Conservation (phyloP, 148 eudicot species). For the Rhododendron henanense region DNA sequence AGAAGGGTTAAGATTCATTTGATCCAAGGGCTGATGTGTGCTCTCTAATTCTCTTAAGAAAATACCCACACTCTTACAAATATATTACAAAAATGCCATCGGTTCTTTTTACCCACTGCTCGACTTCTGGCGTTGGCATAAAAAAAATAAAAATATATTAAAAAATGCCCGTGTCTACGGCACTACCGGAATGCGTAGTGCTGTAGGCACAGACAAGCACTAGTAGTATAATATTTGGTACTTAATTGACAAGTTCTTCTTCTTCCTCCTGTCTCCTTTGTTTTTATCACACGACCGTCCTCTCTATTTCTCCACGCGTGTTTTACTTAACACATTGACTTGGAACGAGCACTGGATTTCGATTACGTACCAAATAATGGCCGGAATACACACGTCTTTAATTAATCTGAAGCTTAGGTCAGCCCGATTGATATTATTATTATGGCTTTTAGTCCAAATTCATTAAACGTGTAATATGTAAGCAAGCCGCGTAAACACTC, state of each 20-base stretch:
- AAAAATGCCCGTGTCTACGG: too few relatives aligned
- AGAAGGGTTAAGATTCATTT: too few relatives aligned
- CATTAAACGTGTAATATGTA: neutral
- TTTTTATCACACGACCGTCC: neutral
- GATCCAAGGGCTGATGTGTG: too few relatives aligned
- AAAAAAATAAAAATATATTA: too few relatives aligned
- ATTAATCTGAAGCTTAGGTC: neutral
- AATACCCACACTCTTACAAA: too few relatives aligned
- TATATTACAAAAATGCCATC: too few relatives aligned
- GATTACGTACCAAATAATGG: neutral
- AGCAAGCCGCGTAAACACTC: neutral
- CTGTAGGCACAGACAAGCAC: too few relatives aligned
- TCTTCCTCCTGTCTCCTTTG: neutral
- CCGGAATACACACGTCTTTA: neutral
- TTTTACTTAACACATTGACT: neutral
- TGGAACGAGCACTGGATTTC: neutral
- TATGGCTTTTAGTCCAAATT: neutral
- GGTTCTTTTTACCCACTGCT: too few relatives aligned
- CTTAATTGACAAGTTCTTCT: neutral
- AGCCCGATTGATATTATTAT: neutral
- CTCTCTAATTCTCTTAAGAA: too few relatives aligned
- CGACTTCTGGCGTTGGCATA: too few relatives aligned
- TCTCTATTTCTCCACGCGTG: neutral
- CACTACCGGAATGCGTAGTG: too few relatives aligned
- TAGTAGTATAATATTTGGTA: too few relatives aligned